Conservation (phyloP, 768 basidiomycete species). For the Calocera cornea region DNA sequence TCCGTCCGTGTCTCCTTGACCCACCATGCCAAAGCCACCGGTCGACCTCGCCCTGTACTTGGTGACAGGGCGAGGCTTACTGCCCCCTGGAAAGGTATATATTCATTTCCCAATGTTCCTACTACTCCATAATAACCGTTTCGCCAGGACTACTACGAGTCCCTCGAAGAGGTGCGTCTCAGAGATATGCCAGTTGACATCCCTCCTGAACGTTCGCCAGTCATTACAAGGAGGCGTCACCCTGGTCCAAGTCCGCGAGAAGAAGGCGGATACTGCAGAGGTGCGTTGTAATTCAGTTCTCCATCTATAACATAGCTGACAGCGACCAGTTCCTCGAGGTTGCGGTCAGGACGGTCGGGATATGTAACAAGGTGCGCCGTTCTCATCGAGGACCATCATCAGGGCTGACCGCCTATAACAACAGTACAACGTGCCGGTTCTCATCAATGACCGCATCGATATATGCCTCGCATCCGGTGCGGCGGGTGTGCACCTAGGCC, state of each 20-base stretch:
- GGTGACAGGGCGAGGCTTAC: slow-evolving; percentile 66
- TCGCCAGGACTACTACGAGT: slow-evolving; percentile 50
- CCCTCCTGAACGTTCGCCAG: slow-evolving; percentile 36
- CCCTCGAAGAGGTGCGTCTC: slow-evolving; percentile 52
- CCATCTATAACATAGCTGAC: not conserved
- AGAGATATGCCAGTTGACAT: not conserved
- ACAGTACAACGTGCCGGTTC: slow-evolving; percentile 58
- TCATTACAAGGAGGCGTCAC: slow-evolving; percentile 78
- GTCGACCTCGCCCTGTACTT: slow-evolving; percentile 53
- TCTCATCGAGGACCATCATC: not conserved
- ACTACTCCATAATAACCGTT: not conserved
- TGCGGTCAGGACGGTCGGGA: slow-evolving; percentile 48
- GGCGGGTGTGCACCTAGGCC: slow-evolving; percentile 78
- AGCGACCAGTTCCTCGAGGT: slow-evolving; percentile 55
- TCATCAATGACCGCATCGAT: slow-evolving; percentile 64
- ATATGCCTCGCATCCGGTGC: slow-evolving; percentile 66
- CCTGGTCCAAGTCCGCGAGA: slow-evolving; percentile 81
- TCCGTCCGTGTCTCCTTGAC: not conserved
- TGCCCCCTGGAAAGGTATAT: slow-evolving; percentile 60
- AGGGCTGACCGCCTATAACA: too few relatives aligned
- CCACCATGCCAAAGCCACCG: slow-evolving; percentile 13
- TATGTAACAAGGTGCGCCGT: slow-evolving; percentile 43
- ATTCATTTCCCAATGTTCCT: not conserved
- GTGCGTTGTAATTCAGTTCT: slow-evolving; percentile 28
- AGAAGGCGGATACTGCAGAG: slow-evolving; percentile 64